Evolutionary conservation across 306 rosid species (phyloP).

Genomic region (Fagus crenata): DNA sequence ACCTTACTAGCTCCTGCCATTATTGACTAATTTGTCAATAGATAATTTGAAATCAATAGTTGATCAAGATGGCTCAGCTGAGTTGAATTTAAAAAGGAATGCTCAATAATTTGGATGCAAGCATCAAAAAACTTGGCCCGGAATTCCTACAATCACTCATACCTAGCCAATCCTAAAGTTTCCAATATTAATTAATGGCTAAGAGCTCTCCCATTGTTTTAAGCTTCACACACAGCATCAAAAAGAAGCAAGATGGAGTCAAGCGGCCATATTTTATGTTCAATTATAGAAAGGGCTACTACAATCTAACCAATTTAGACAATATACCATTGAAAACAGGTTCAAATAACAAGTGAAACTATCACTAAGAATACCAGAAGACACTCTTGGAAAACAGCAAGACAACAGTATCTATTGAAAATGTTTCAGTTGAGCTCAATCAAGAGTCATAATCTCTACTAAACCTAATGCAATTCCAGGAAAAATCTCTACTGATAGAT

Average conservation of each 20-base stretch:
- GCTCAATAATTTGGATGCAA: neutral
- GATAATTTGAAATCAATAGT: neutral
- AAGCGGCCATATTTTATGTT: neutral
- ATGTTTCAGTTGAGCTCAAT: neutral
- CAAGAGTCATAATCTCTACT: neutral
- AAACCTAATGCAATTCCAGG: neutral
- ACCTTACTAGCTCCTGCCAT: neutral
- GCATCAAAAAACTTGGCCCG: neutral
- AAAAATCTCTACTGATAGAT: neutral
- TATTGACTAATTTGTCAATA: neutral
- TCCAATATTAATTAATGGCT: neutral
- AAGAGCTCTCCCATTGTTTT: too few relatives aligned
- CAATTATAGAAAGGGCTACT: neutral
- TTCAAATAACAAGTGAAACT: neutral
- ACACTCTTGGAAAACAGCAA: neutral
- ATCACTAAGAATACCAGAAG: neutral
- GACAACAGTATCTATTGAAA: neutral
- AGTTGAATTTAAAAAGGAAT: neutral
- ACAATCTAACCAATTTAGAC: neutral
- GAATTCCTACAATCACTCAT: neutral
- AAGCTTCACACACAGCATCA: neutral
- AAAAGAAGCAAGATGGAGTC: neutral
- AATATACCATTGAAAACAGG: neutral
- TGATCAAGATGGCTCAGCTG: neutral
- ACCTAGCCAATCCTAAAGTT: neutral